These are phyloP conservation scores for Boletus rubescentipes DNA, from an alignment of 768 basidiomycete genomes.

Conservation along the genomic window DNA sequence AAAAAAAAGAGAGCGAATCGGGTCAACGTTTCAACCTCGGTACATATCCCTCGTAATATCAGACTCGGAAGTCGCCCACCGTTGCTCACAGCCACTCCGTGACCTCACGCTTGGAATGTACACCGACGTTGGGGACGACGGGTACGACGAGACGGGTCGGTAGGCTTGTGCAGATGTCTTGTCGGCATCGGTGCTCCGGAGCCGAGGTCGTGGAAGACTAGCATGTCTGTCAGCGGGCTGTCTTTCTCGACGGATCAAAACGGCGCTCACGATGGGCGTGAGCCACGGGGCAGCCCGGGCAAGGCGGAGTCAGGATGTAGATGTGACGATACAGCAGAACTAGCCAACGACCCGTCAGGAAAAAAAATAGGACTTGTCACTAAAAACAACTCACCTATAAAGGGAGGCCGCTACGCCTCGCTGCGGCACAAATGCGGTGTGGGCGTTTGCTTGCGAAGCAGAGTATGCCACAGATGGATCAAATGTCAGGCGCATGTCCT, in stretches of 20 bases:
- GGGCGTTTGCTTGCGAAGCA: conserved; percentile 13
- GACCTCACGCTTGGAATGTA: background rate
- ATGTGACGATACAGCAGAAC: conserved; percentile 56
- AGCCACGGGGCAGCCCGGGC: background rate
- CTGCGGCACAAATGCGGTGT: conserved; percentile 4
- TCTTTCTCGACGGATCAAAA: background rate
- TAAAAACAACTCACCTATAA: conserved; percentile 49
- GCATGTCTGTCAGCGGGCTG: background rate
- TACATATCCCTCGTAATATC: conserved; percentile 20
- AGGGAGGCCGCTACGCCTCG: conserved; percentile 39
- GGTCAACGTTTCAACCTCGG: conserved; percentile 7
- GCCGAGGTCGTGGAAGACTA: conserved; percentile 12
- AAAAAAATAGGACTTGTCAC: background rate
- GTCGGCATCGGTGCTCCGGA: conserved; percentile 5
- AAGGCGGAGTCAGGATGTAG: conserved; percentile 23
- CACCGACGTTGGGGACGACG: conserved; percentile 3
- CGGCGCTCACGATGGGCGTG: conserved; percentile 25
- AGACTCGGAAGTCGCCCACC: conserved; percentile 28
- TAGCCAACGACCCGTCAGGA: conserved; percentile 25
- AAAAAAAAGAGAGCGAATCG: background rate
- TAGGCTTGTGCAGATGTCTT: background rate
- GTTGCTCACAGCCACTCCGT: conserved; percentile 5
- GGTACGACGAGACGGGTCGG: background rate
- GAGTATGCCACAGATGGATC: conserved; percentile 51
- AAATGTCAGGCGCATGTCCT: conserved; percentile 32